Conservation (phyloP, 805 yeast genomes). For the Zygosaccharomyces bisporus region DNA sequence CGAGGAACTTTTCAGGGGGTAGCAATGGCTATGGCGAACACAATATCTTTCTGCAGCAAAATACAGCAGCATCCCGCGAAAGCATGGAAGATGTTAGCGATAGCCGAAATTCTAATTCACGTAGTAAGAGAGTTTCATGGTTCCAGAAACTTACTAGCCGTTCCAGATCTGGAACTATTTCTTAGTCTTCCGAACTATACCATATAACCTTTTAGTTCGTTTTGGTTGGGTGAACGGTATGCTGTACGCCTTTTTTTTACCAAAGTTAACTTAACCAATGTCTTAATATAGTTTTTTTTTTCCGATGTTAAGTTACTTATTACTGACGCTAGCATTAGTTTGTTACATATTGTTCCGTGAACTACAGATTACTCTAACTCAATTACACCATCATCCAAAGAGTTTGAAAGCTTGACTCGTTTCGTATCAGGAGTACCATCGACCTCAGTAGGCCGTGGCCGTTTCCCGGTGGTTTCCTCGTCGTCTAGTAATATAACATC, state of each 20-base stretch:
- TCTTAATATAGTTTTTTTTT: conserved; percentile 1
- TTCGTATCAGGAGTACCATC: conserved; percentile 10
- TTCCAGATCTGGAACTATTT: conserved; percentile 30
- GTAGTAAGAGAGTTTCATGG: conserved; percentile 41
- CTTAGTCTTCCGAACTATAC: conserved; percentile 1
- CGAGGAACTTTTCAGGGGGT: conserved; percentile 1
- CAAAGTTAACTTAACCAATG: background rate
- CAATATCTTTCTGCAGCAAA: conserved; percentile 3
- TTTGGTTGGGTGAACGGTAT: background rate
- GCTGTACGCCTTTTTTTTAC: background rate
- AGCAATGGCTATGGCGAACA: conserved; percentile 1
- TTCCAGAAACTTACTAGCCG: conserved; percentile 42
- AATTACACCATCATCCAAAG: conserved; percentile 19
- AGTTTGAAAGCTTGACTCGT: conserved; percentile 8
- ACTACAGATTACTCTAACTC: conserved; percentile 12
- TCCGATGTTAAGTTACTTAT: background rate
- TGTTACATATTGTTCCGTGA: background rate
- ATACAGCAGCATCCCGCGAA: conserved; percentile 1
- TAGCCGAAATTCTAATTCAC: conserved; percentile 24
- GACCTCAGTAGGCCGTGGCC: conserved; percentile 8
- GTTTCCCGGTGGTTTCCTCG: conserved; percentile 10
- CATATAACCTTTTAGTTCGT: background rate
- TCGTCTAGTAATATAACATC: conserved; percentile 19
- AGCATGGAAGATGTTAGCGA: conserved; percentile 15
- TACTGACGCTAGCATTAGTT: conserved; percentile 5